phyloP scores from a whole-genome alignment of 495 filamentous ascomycete genomes.

The Trichoderma erinaceum region DNA sequence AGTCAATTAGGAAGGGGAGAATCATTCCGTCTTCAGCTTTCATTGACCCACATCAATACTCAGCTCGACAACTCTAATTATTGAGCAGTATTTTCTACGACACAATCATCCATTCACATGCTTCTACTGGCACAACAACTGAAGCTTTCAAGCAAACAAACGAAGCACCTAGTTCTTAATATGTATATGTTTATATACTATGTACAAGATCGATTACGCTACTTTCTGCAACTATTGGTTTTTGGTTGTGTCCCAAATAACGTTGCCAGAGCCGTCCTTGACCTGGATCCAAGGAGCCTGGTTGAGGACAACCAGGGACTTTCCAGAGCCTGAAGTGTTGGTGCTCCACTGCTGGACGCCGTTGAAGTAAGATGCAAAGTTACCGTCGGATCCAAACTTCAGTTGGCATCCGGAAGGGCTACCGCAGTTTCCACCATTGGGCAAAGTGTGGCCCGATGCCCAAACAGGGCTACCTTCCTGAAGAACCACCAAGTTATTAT shows the following conservation, averaged over 20 bases:
- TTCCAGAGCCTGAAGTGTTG: neutral
- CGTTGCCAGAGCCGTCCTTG: slow-evolving; percentile 7
- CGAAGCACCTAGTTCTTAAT: too few relatives aligned
- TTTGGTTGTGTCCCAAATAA: slow-evolving; percentile 1
- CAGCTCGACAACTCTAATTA: too few relatives aligned
- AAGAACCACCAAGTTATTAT: slow-evolving; percentile 10
- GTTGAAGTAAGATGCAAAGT: neutral
- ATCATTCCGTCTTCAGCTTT: too few relatives aligned
- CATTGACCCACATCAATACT: too few relatives aligned
- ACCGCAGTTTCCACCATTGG: neutral
- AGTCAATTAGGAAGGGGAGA: too few relatives aligned
- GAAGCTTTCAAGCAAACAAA: too few relatives aligned
- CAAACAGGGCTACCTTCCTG: slow-evolving; percentile 7
- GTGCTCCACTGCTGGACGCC: neutral
- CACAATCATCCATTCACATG: neutral
- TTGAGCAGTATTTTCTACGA: too few relatives aligned
- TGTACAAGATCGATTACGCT: neutral
- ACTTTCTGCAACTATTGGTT: neutral
- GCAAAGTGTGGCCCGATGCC: slow-evolving; percentile 3
- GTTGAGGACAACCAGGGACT: neutral
- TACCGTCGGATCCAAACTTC: neutral
- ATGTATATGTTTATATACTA: slow-evolving; percentile 1
- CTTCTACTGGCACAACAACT: neutral
- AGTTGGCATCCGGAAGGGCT: neutral
- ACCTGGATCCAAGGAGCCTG: neutral